Evolutionary conservation across 768 basidiomycete species (phyloP), one percentile per base, ranked within the genome.

Genomic region (Suillus subalutaceus): DNA sequence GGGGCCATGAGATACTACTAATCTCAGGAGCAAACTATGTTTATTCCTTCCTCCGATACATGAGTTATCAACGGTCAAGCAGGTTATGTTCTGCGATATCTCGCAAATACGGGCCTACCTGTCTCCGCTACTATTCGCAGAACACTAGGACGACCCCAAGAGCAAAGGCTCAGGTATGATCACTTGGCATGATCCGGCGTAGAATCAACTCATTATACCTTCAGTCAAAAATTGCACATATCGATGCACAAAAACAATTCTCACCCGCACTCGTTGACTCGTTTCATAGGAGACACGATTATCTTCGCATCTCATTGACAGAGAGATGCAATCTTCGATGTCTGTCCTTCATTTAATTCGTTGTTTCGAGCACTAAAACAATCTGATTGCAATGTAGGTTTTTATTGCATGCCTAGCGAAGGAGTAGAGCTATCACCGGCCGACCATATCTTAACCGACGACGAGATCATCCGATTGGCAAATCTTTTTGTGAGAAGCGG

Each of bases 321-420:
- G 94, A 96, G 75, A 82, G 86, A 66, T 96, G 94, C 78, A 96
- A 96, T 79, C 80, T 96, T 64, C 85, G 94, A 78, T 96, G 94
- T 91, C 67, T 46, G 80, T 74, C 43, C 48, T 12, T 64, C 43
- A 72, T 52, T 30, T 55, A 52, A 12, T 16, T 55, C 15, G 68
- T 44, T 52, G 35, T 43, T 52, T 6, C 23, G n/a, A 56, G 23
- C 53, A 12, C 26, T 30, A 13, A 43, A 55, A 52, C 44, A 12
- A 38, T 4, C 0, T 58, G 56, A 37, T 52, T 70, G 57, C 12
- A 10, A 38, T 38, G 30, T 68, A 96, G 92, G 93, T 70, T 94
- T 94, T 71, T 96, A 96, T 74, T 96, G 93, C 72, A 96, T 96
- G 94, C 94, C 93, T 3, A 86, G 83, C 62, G 88, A 91, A 72